A percentile compares a stretch with the other conserved stretches of the same genome.
phyloP scores from a whole-genome alignment of 768 basidiomycete genomes.

The Phanerochaete sordida region DNA sequence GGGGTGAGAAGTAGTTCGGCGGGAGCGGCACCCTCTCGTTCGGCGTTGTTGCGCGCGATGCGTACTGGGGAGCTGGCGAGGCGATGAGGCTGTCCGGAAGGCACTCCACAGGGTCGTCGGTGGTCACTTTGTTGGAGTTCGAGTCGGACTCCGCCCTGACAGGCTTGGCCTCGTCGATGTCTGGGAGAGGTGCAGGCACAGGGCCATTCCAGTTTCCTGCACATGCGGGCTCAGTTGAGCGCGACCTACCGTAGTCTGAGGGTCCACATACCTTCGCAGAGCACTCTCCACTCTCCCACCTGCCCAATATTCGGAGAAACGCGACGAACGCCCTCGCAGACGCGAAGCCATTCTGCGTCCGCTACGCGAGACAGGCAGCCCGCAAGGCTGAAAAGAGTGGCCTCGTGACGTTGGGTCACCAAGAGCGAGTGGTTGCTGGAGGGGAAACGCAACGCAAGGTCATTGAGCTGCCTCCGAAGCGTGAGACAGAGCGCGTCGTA shows the following conservation, averaged over 20 bases:
- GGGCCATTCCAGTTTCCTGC: constrained; percentile 59
- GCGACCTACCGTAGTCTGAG: not conserved
- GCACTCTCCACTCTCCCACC: constrained; percentile 68
- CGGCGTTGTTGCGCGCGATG: constrained; percentile 2
- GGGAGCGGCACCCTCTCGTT: not conserved
- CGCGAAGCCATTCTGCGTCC: constrained; percentile 72
- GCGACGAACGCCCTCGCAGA: constrained; percentile 69
- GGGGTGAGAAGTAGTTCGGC: constrained; percentile 1
- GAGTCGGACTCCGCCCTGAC: not conserved
- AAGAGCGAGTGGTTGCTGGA: constrained; percentile 61
- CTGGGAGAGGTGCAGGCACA: constrained; percentile 42
- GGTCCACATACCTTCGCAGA: constrained; percentile 50
- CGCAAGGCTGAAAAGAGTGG: constrained; percentile 58
- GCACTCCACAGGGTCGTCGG: not conserved
- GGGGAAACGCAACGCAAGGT: not conserved
- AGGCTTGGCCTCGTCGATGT: constrained; percentile 16
- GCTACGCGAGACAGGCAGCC: constrained; percentile 67
- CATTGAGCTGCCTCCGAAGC: not conserved
- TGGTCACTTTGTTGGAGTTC: not conserved
- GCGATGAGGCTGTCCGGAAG: not conserved
- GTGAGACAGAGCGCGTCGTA: constrained; percentile 32
- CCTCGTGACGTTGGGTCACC: constrained; percentile 58
- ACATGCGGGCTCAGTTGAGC: not conserved
- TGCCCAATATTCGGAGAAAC: constrained; percentile 63
- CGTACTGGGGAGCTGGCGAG: not conserved